These are phyloP conservation scores for Aureobasidium pullulans DNA, from an alignment of 2,329 filamentous ascomycete species.

Conservation along the genomic window DNA sequence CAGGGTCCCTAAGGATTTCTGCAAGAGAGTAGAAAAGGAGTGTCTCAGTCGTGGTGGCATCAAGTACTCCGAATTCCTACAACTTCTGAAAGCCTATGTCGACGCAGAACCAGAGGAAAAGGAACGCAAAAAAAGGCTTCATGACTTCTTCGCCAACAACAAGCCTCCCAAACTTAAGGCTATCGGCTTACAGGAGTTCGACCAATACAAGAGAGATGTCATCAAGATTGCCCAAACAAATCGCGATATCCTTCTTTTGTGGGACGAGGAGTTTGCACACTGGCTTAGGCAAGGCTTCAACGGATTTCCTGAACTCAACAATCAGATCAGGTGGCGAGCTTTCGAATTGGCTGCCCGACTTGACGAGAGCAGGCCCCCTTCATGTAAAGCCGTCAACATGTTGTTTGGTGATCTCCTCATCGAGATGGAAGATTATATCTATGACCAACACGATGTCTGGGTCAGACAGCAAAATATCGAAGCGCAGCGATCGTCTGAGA, in stretches of 20 bases:
- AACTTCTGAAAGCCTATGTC: background rate
- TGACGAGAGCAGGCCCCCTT: background rate
- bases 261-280: background rate
- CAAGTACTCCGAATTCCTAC: background rate
- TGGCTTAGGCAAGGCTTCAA: background rate
- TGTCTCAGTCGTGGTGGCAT: background rate
- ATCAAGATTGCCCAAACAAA: background rate
- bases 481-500: no score
- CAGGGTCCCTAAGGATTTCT: background rate
- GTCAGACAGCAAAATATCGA: background rate
- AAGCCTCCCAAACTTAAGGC: background rate
- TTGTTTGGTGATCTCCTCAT: background rate
- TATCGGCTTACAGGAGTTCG: background rate
- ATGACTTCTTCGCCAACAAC: background rate
- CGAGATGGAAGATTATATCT: background rate
- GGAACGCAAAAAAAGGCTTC: background rate
- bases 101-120: background rate
- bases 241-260: background rate
- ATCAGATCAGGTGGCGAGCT: background rate
- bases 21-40: background rate
- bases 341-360: background rate
- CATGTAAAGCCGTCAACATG: background rate
- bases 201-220: background rate
- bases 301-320: background rate
- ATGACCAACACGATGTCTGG: background rate